Evolutionary conservation across 306 rosid genomes (phyloP).

Genomic region (Cicer bijugum): DNA sequence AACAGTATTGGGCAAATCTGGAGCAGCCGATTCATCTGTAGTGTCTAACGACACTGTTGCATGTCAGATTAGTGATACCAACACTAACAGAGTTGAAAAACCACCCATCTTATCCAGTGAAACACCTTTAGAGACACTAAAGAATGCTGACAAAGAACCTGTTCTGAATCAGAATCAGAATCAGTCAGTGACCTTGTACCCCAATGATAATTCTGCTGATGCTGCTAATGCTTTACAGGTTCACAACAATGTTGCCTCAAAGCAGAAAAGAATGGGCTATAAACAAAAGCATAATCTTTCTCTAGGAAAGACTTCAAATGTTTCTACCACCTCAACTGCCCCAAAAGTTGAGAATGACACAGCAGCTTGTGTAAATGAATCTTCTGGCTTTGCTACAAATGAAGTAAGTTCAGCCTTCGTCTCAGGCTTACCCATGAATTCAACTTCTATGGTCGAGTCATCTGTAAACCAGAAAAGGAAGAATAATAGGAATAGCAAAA

Average conservation of each 20-base stretch:
- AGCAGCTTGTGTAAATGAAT: slow-evolving; percentile 36
- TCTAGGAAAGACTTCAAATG: slow-evolving; percentile 50
- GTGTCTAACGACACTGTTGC: slow-evolving; percentile 44
- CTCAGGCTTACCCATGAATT: slow-evolving; percentile 46
- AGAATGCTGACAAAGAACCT: slow-evolving; percentile 50
- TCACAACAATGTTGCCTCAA: slow-evolving; percentile 57
- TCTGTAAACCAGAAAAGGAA: slow-evolving; percentile 69
- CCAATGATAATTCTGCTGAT: slow-evolving; percentile 52
- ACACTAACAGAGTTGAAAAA: slow-evolving; percentile 46
- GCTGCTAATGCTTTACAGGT: slow-evolving; percentile 50
- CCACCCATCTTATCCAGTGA: slow-evolving; percentile 48
- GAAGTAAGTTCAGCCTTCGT: slow-evolving; percentile 47
- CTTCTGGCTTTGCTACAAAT: slow-evolving; percentile 51
- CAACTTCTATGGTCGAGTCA: slow-evolving; percentile 53
- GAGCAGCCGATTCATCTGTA: slow-evolving; percentile 39
- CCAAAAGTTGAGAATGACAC: slow-evolving; percentile 50
- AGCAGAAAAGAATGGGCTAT: slow-evolving; percentile 62
- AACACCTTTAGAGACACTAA: slow-evolving; percentile 45
- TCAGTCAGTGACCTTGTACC: slow-evolving; percentile 55
- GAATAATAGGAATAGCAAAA: slow-evolving; percentile 63
- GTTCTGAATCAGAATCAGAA: slow-evolving; percentile 47
- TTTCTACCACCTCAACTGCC: slow-evolving; percentile 46
- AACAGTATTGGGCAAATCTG: slow-evolving; percentile 47
- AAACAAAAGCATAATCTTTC: slow-evolving; percentile 65
- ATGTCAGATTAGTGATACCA: slow-evolving; percentile 47